Evolutionary conservation across 2,329 filamentous ascomycete genomes (phyloP).

Genomic region (Parastagonospora nodorum): DNA sequence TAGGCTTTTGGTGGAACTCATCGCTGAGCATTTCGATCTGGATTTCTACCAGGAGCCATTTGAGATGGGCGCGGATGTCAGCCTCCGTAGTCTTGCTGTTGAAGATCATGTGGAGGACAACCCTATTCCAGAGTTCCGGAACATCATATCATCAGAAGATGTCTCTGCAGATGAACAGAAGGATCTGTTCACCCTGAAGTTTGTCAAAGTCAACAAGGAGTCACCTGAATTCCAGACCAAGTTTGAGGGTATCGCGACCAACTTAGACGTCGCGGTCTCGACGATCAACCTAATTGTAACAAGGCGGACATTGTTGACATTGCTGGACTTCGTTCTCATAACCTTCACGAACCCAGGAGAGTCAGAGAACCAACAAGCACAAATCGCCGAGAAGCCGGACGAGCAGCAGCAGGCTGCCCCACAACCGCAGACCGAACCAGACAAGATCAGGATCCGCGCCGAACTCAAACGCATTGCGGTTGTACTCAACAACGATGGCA

Average conservation of each 20-base stretch:
- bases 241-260: conserved; percentile 92
- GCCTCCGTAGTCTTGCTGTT: conserved; percentile 82
- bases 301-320: conserved; percentile 84
- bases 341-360: conserved; percentile 78
- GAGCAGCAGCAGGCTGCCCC: conserved; percentile 45
- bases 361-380: conserved; percentile 45
- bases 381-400: conserved; percentile 35
- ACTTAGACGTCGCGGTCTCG: conserved; percentile 86
- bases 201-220: conserved; percentile 83
- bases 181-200: conserved; percentile 85
- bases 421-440: conserved; percentile 54
- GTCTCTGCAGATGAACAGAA: conserved; percentile 71
- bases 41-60: conserved; percentile 87
- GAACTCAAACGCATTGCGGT: conserved; percentile 91
- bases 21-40: conserved; percentile 86
- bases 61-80: conserved; percentile 92
- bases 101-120: conserved; percentile 94
- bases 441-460: conserved; percentile 91
- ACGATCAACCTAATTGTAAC: conserved; percentile 97
- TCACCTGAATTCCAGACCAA: conserved; percentile 92
- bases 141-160: conserved; percentile 92
- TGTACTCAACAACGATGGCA: conserved; percentile 96
- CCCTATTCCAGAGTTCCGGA: conserved; percentile 88
- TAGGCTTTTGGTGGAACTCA: conserved; percentile 82
- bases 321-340: conserved; percentile 90